Evolutionary conservation across 2,329 filamentous ascomycete genomes (phyloP), one percentile per base, ranked within the genome.

Genomic region (Cladosporium sp.): DNA sequence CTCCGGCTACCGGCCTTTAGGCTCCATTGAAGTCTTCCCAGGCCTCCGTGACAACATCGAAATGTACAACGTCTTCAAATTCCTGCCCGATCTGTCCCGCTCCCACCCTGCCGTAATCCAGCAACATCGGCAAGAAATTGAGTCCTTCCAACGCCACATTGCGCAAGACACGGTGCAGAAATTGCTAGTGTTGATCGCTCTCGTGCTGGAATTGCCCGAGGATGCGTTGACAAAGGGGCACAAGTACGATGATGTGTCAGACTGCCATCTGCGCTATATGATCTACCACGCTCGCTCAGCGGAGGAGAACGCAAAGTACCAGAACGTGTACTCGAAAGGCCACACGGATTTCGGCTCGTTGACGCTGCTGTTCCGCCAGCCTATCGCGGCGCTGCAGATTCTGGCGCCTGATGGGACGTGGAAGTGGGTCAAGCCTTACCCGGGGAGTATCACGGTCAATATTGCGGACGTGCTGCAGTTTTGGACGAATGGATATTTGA

Each of bases 121-220:
- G 15, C 74, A 79, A 0, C 72, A 83, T 57, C 75, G 80, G 8
- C 65, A 75, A 0, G 80, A 85, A 60, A 84, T 87, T 54, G 82
- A 86, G 63, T 58, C 64, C 0, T 86, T 87, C 65, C 77, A 74
- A 54, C 74, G 71, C 13, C 68, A 75, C 36, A 72, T 77, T 12
- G 83, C 85, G 56, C 71, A 79, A 1, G 78, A 84, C 40, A 77
- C 86, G 2, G 78, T 86, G 0, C 73, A 81, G 3, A 80, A 80
- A 25, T 74, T 88, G 0, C 77, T 86, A 13, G 77, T 78, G 0
- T 78, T 87, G 1, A 83, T 87, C 53, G 84, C 84, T 3, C 77
- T 85, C 36, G 74, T 86, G 0, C 75, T 87, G 0, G 77, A 87
- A 62, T 73, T 88, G 0, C 81, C 82, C 0, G 83, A 87, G 65